These are phyloP conservation scores for Cadophora malorum DNA, from an alignment of 2,329 filamentous ascomycete genomes.

Conservation along the genomic window DNA sequence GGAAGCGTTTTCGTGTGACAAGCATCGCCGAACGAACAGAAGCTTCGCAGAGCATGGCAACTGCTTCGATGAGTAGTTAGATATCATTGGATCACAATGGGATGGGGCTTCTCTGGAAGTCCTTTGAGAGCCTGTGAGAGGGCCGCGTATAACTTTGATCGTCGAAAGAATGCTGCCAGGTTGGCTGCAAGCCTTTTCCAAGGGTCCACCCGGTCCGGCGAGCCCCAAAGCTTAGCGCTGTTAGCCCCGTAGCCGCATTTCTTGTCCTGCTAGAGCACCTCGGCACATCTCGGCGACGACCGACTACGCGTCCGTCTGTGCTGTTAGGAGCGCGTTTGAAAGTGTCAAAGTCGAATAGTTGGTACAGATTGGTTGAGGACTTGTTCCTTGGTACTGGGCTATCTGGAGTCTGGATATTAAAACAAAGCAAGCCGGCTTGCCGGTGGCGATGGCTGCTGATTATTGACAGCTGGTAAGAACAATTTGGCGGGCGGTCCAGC, in stretches of 20 bases:
- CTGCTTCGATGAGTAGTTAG: neutral
- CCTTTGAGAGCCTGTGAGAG: neutral
- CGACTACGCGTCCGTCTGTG: neutral
- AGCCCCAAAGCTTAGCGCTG: neutral
- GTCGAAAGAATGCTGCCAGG: neutral
- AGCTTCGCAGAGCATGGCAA: neutral
- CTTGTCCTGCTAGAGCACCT: neutral
- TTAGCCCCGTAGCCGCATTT: neutral
- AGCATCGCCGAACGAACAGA: neutral
- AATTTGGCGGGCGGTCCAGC: neutral
- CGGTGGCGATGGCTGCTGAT: neutral
- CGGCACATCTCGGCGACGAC: neutral
- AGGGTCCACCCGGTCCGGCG: neutral
- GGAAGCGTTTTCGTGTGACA: neutral
- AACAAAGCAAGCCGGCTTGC: neutral
- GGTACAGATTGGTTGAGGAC: no score
- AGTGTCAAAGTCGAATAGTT: neutral
- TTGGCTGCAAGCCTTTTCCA: neutral
- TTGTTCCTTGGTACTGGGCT: neutral
- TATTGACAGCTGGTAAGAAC: neutral
- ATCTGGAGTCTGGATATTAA: neutral
- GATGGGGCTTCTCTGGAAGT: neutral
- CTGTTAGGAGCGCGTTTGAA: neutral
- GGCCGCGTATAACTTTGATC: neutral
- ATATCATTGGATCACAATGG: neutral